phyloP scores from a whole-genome alignment of 805 yeast species.

The Saccharomycopsis sp. region DNA sequence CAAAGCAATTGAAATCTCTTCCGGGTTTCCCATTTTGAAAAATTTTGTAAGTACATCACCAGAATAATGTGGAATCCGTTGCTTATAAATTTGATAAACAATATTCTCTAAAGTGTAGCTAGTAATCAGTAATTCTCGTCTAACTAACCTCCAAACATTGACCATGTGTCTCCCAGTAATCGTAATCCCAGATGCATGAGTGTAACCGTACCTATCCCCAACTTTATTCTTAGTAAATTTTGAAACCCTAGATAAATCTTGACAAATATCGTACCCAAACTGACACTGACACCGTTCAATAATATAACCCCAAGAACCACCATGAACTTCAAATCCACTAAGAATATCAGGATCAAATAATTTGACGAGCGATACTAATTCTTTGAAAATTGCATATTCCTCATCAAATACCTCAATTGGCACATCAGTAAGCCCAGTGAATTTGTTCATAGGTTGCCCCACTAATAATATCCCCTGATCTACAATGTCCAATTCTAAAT shows the following conservation, averaged over 20 bases:
- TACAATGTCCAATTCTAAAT: conserved; percentile 29
- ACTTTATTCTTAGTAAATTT: conserved; percentile 42
- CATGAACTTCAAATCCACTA: conserved; percentile 77
- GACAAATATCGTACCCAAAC: conserved; percentile 47
- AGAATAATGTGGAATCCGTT: conserved; percentile 57
- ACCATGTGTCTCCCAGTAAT: conserved; percentile 78
- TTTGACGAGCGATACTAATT: conserved; percentile 48
- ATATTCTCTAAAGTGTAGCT: conserved; percentile 75
- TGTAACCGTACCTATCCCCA: conserved; percentile 74
- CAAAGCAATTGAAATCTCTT: conserved; percentile 31
- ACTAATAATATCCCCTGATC: conserved; percentile 34
- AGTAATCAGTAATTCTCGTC: conserved; percentile 54
- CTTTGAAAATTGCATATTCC: conserved; percentile 56
- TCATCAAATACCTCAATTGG: conserved; percentile 36
- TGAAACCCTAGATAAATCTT: conserved; percentile 54
- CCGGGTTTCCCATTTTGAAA: conserved; percentile 28
- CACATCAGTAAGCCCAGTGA: conserved; percentile 21
- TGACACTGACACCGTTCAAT: conserved; percentile 50
- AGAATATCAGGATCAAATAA: conserved; percentile 80
- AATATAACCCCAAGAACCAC: conserved; percentile 84
- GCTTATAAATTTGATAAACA: conserved; percentile 58
- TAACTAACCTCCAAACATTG: conserved; percentile 76
- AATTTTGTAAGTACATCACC: conserved; percentile 41
- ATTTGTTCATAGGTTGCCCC: conserved; percentile 7
- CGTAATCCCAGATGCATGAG: conserved; percentile 62